Conservation (phyloP, 2,329 filamentous ascomycete species). For the Pseudogymnoascus sp. region DNA sequence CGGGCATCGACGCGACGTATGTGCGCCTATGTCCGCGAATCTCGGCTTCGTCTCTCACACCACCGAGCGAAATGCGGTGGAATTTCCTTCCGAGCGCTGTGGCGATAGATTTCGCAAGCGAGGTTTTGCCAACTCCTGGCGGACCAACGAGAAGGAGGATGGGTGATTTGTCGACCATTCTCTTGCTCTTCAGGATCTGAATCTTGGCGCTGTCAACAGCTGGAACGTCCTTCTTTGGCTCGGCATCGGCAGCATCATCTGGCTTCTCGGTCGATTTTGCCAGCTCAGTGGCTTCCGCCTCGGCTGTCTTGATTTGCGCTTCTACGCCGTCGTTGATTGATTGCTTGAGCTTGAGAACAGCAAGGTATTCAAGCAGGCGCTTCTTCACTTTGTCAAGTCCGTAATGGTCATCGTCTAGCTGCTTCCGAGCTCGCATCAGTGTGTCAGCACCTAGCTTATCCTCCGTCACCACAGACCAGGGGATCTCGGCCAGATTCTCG, state of each 20-base stretch:
- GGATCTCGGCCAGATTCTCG: conserved; percentile 88
- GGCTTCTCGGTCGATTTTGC: conserved; percentile 15
- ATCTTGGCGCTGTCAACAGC: conserved; percentile 54
- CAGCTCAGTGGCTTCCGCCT: conserved; percentile 33
- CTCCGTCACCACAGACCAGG: conserved; percentile 78
- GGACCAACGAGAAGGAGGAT: conserved; percentile 90
- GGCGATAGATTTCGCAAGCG: conserved; percentile 85
- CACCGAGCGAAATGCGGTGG: conserved; percentile 91
- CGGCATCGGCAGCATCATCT: conserved; percentile 30
- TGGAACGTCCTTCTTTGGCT: conserved; percentile 25
- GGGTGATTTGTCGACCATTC: conserved; percentile 88
- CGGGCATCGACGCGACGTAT: conserved; percentile 98
- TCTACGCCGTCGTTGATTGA: conserved; percentile 78
- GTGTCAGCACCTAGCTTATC: conserved; percentile 80
- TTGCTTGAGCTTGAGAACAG: conserved; percentile 92
- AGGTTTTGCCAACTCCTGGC: conserved; percentile 93
- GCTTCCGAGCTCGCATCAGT: conserved; percentile 69
- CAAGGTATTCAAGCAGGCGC: conserved; percentile 86
- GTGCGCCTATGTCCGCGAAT: conserved; percentile 91
- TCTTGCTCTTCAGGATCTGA: conserved; percentile 69
- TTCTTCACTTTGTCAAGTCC: conserved; percentile 97
- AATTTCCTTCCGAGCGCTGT: conserved; percentile 90
- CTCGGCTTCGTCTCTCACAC: conserved; percentile 92
- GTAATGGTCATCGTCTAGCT: conserved; percentile 93
- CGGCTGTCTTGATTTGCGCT: conserved; percentile 62